Base-by-base conservation (phyloP, 148 eudicot genomes). In the Rhododendron mucronatum region DNA sequence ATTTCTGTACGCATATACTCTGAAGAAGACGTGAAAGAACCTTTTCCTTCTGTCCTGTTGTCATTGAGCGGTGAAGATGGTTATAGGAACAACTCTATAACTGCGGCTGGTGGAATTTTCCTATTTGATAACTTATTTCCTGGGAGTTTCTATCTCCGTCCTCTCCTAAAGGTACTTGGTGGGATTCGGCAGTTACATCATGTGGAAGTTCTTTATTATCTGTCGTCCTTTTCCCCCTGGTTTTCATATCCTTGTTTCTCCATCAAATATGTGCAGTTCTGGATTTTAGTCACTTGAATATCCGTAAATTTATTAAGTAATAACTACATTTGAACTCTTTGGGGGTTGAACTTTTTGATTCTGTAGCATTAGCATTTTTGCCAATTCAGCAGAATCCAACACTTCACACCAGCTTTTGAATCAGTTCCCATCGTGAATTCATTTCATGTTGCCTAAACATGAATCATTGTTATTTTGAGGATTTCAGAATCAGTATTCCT, bases 11-110 rank as follows among this genome's bases (percentile, higher is more conserved):
- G 73, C 47, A 85, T 95, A 82, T 88, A 89, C 87, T 93, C 95
- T 83, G 86, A 86, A 88, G 98, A 97, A 89, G 94, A 93, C 84
- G 82, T 86, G 61, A 85, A 90, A 3, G 98, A 95, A 89, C 95
- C 93, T 88, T 93, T 97, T 85, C 99, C 99, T 85, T 92, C 99
- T 16, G 98, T 89, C 83, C 89, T 97, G 74, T 89, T 97, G 88
- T 97, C 99, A 61, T 90, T 97, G 85, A 97, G 99, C 84, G 99
- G 99, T 15, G 99, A 97, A 84, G 95, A 97, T 92, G 99, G 99
- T 81, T 97, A 97, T 86, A 94, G 99, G 88, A 97, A 97, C 88
- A 97, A 97, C 88, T 91, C 99, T 28, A 90, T 97, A 39, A 86
- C 98, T 78, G 94, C 92, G 84, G 92, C 91, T 87, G 99, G 99